phyloP scores from a whole-genome alignment of 2,329 filamentous ascomycete genomes.

The Talaromyces piceae region DNA sequence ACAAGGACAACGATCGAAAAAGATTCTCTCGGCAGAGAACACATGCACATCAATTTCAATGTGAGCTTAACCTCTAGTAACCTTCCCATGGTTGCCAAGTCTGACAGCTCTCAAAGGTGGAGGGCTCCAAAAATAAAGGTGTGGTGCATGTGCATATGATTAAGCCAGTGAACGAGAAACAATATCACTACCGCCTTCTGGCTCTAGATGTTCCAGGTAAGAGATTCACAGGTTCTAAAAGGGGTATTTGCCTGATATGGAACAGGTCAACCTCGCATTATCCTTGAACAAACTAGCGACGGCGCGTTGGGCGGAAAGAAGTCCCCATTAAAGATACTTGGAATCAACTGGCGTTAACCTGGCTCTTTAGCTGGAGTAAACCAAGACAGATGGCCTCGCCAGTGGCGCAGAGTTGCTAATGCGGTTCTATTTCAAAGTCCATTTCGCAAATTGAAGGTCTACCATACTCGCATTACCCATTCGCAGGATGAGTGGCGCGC shows the following conservation, averaged over 20 bases:
- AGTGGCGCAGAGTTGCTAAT: too few relatives aligned
- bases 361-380: neutral
- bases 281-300: constrained; percentile 39
- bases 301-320: constrained; percentile 29
- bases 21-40: constrained; percentile 68
- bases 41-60: constrained; percentile 79
- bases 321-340: constrained; percentile 43
- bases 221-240: neutral
- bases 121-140: constrained; percentile 67
- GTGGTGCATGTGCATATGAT: constrained; percentile 72
- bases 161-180: constrained; percentile 54
- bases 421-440: too few relatives aligned
- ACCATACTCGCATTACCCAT: too few relatives aligned
- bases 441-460: too few relatives aligned
- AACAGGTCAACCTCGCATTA: constrained; percentile 38
- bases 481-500: too few relatives aligned
- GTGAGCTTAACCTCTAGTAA: constrained; percentile 38
- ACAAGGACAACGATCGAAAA: constrained; percentile 59
- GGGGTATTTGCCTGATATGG: constrained; percentile 2
- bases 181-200: constrained; percentile 73
- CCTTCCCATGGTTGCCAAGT: neutral
- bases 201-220: constrained; percentile 68
- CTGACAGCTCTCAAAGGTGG: constrained; percentile 46
- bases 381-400: neutral
- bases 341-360: constrained; percentile 38